A percentile compares a stretch with the other conserved stretches of the same genome.
Evolutionary conservation across 371 early-diverging fungal species (phyloP).

Genomic region (Neoconidiobolus thromboides): DNA sequence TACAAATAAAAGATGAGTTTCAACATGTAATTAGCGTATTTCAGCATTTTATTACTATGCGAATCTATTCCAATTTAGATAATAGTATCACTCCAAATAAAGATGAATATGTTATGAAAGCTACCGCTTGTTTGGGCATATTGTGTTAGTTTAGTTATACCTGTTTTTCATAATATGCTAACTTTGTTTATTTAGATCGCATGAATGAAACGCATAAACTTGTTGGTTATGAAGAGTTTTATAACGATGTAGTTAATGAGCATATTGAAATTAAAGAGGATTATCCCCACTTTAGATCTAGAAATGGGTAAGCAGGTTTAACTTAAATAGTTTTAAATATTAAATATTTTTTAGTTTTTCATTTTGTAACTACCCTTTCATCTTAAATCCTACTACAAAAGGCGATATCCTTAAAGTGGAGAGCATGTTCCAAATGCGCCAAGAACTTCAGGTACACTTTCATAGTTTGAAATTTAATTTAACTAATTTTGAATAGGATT

Average conservation of each 20-base stretch:
- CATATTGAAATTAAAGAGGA: constrained; percentile 64
- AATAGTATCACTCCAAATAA: constrained; percentile 13
- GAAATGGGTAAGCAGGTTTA: constrained; percentile 24
- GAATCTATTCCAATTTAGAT: neutral
- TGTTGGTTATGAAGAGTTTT: constrained; percentile 35
- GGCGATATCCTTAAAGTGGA: constrained; percentile 64
- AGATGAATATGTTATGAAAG: constrained; percentile 19
- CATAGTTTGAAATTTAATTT: constrained; percentile 2
- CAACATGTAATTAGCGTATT: constrained; percentile 4
- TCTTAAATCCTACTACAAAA: constrained; percentile 57
- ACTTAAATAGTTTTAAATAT: neutral
- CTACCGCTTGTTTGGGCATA: constrained; percentile 20
- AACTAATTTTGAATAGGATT: constrained; percentile 13
- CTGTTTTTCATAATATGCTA: neutral
- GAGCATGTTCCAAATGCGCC: constrained; percentile 57
- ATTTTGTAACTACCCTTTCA: constrained; percentile 59
- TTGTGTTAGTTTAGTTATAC: constrained; percentile 14
- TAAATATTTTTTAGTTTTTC: constrained; percentile 25
- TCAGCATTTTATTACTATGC: constrained; percentile 9
- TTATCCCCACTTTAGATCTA: constrained; percentile 49
- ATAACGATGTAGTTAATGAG: constrained; percentile 54
- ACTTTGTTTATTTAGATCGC: constrained; percentile 12
- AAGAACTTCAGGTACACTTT: constrained; percentile 21
- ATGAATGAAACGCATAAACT: constrained; percentile 23
- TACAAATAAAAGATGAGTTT: neutral